Percentiles rank a stretch among this genome's conserved stretches.
These are phyloP conservation scores for Annulohypoxylon moriforme DNA, from an alignment of 495 filamentous ascomycete species.

Conservation along the genomic window DNA sequence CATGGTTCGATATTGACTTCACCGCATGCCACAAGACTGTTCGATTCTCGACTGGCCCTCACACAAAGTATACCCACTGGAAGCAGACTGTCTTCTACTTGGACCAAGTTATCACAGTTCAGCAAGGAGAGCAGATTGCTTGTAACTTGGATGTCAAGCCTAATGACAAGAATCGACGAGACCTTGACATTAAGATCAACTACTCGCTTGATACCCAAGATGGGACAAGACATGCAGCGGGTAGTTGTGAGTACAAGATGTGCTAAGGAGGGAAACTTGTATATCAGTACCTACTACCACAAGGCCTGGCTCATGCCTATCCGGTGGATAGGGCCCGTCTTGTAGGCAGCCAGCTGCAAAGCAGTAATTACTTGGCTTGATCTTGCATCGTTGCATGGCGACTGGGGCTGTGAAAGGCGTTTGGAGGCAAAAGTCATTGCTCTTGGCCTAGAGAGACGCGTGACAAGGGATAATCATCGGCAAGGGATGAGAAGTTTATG, in stretches of 20 bases:
- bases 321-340: constrained; percentile 3
- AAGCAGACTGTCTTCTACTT: constrained; percentile 95
- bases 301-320: background rate
- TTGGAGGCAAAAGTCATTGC: constrained; percentile 31
- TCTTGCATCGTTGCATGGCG: constrained; percentile 37
- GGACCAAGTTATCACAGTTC: constrained; percentile 83
- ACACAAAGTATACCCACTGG: constrained; percentile 94
- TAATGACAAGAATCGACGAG: constrained; percentile 92
- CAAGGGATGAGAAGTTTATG: background rate
- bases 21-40: constrained; percentile 91
- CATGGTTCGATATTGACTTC: constrained; percentile 99
- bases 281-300: constrained; percentile 14
- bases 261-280: constrained; percentile 57
- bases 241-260: constrained; percentile 90
- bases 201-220: constrained; percentile 85
- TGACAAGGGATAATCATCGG: background rate
- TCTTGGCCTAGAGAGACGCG: constrained; percentile 19
- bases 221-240: constrained; percentile 71
- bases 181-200: constrained; percentile 89
- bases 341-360: constrained; percentile 9
- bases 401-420: constrained; percentile 31
- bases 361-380: constrained; percentile 14
- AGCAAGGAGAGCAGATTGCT: constrained; percentile 77
- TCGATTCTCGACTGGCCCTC: constrained; percentile 85
- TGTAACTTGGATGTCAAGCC: constrained; percentile 84